phyloP scores from a whole-genome alignment of 495 filamentous ascomycete genomes.

The Astrothelium macrocarpum region DNA sequence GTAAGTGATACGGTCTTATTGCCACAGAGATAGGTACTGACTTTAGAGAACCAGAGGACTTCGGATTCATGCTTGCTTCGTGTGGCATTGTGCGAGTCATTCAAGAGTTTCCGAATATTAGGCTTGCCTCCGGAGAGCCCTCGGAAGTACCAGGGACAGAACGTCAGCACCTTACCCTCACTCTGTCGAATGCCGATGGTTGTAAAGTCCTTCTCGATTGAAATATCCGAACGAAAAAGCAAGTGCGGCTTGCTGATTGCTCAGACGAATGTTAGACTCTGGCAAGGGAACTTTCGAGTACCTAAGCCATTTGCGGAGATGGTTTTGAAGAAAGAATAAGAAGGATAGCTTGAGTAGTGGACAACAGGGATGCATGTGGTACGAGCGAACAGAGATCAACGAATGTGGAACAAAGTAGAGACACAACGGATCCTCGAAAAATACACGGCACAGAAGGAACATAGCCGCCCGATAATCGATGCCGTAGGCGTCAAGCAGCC shows the following conservation, averaged over 20 bases:
- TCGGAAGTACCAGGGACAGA: neutral
- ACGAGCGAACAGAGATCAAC: neutral
- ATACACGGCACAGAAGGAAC: neutral
- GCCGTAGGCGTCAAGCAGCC: too few relatives aligned
- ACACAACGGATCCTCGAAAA: neutral
- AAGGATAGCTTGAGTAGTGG: neutral
- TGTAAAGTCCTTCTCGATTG: conserved; percentile 4
- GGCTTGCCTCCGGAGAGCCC: neutral
- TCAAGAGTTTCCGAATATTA: conserved; percentile 5
- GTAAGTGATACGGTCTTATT: neutral
- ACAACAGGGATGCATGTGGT: neutral
- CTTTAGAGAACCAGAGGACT: neutral
- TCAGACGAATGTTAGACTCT: neutral
- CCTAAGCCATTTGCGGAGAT: neutral
- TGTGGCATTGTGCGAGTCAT: conserved; percentile 3
- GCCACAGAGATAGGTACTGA: neutral
- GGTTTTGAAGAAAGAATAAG: neutral
- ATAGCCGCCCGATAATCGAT: neutral
- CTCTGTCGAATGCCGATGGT: conserved; percentile 3
- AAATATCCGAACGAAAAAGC: neutral
- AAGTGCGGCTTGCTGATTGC: neutral
- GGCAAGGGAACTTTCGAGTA: neutral
- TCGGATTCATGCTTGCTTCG: conserved; percentile 4
- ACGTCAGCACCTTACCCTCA: conserved; percentile 4
- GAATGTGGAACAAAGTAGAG: neutral